Evolutionary conservation across 768 basidiomycete species (phyloP), one percentile per base, ranked within the genome.

Genomic region (Pleurotus eryngii): DNA sequence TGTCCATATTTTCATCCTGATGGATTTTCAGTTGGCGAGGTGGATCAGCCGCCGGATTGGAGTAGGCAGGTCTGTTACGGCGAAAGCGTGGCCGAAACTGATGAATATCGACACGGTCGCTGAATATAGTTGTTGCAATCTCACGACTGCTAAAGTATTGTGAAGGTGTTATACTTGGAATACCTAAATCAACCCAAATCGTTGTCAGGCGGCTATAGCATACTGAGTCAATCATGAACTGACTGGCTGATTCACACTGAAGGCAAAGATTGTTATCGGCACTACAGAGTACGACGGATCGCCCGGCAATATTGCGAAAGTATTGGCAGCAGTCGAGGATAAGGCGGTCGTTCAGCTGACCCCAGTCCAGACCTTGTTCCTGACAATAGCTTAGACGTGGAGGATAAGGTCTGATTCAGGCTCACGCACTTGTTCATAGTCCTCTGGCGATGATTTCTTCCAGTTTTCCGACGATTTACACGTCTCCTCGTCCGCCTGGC

Each of bases 291-390:
- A 80, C 72, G n/a, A 85, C 86, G 59, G 69, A 74, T n/a, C 74
- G 72, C 46, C 64, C 70, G n/a, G 53, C 54, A 22, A 70, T 74
- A 39, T 61, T 69, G 55, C 63, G 68, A 47, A 86, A 90, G 67
- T 84, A 87, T 61, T 77, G 72, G 64, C 85, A 88, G 63, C 90
- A 93, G 66, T 92, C 92, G 53, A 88, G 70, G 63, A 94, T 90
- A 39, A 87, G 70, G 51, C 76, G 75, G 63, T 94, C 91, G 63
- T 90, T 91, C 58, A 63, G 68, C 65, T 77, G 76, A 60, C 78
- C 77, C 64, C 59, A 62, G 56, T 65, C 69, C 48, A 22, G 46
- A 37, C 49, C 49, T 22, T 12, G 47, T 54, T 42, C 59, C n/a
- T 49, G 49, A 45, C 51, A 35, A 43, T 59, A 17, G 48, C 12